A percentile compares a stretch with the other conserved stretches of the same genome.
Conservation (phyloP, 2,329 filamentous ascomycete genomes). For the Sarocladiaceae sp. region DNA sequence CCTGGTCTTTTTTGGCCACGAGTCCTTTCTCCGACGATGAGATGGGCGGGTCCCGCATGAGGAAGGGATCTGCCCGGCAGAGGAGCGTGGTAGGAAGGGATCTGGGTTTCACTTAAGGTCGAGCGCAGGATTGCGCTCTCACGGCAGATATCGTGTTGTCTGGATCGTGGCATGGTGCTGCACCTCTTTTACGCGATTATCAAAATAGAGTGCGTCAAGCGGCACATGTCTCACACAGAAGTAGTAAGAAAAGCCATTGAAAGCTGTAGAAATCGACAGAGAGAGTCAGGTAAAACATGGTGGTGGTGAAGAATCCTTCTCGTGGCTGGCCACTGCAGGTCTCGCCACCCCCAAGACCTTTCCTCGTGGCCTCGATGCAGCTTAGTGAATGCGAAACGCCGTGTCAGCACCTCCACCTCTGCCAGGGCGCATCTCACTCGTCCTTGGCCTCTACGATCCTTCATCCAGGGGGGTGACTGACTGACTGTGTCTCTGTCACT, state of each 20-base stretch:
- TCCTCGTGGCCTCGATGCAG: neutral
- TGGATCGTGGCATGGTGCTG: neutral
- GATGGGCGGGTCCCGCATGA: constrained; percentile 2
- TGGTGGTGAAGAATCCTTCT: too few relatives aligned
- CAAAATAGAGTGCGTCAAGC: too few relatives aligned
- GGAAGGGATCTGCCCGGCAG: constrained; percentile 8
- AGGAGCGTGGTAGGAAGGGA: neutral
- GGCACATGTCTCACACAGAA: too few relatives aligned
- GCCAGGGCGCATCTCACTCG: neutral
- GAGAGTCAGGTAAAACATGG: too few relatives aligned
- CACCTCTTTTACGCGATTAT: too few relatives aligned
- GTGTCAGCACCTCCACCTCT: neutral
- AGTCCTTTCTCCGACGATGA: neutral
- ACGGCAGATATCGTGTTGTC: too few relatives aligned
- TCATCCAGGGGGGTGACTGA: too few relatives aligned
- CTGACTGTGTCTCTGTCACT: neutral
- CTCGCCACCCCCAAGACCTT: too few relatives aligned
- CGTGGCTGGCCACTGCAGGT: too few relatives aligned
- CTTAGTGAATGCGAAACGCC: neutral
- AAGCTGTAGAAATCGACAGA: too few relatives aligned
- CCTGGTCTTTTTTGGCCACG: constrained; percentile 2
- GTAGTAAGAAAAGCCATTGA: too few relatives aligned
- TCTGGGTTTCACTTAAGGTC: constrained; percentile 1
- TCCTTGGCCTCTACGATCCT: too few relatives aligned
- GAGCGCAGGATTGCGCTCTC: constrained; percentile 8